Base-by-base conservation (phyloP, 2,329 filamentous ascomycete species). In the Ophiostoma sp. region DNA sequence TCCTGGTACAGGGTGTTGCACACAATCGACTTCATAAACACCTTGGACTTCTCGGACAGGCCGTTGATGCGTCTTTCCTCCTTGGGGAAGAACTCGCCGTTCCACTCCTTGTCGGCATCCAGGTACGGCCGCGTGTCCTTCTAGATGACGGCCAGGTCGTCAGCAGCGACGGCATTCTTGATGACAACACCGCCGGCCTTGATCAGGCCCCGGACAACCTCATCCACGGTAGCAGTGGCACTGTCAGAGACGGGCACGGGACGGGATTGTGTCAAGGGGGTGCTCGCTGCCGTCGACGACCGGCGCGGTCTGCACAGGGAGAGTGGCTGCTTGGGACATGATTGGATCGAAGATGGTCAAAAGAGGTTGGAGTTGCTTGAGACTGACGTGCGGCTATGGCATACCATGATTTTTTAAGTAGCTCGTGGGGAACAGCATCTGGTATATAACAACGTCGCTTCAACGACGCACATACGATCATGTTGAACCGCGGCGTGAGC, bases 61-160 rank as follows among this genome's bases (percentile, higher is more conserved):
- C 69, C 69, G 5, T 27, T 64, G 4, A 68, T 67, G 16, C 69
- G 68, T 4, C 68, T 69, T 40, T 67, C 66, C 63, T 66, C 64
- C 47, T 45, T 45, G n/a, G 69, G 69, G 47, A 66, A 70, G 36
- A 70, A 70, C 18, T 67, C 68, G 42, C 52, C 66, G 58, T 68
- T 65, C 69, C 69, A 70, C 64, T 45, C 44, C 45, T 63, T 63
- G 67, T 68, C 67, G 5, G 41, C 11, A 1, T 55, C 55, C 11
- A 68, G 44, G 27, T 8, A 66, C 27, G 67, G 67, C 16, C 64
- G 67, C 16, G 45, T 27, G 49, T 70, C 69, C 9, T n/a, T n/a
- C 36, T 70, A 66, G 11, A 70, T 67, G 2, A n/a, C 44, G 8
- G 47, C 40, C 4, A 69, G 40, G 12, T 42, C 66, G 14, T 55